Evolutionary conservation across 2,329 filamentous ascomycete genomes (phyloP).

Genomic region (Colletotrichum godetiae): DNA sequence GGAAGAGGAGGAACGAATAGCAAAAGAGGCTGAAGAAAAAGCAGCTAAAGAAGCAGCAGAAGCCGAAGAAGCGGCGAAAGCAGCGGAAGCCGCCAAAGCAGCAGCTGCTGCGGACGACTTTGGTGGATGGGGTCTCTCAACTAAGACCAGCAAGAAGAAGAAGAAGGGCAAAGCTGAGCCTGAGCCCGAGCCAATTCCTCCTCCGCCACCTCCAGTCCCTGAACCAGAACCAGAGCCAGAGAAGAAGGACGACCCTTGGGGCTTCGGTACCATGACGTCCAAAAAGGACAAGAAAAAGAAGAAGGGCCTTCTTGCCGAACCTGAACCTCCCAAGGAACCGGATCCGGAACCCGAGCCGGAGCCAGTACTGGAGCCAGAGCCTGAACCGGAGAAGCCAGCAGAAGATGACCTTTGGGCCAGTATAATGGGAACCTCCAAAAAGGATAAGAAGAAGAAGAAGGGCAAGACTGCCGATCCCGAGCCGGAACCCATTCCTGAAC

Average conservation of each 20-base stretch:
- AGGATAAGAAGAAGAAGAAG: conserved; percentile 49
- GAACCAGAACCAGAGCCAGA: conserved; percentile 39
- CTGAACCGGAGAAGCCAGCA: conserved; percentile 30
- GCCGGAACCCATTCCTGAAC: conserved; percentile 7
- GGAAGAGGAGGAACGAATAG: conserved; percentile 42
- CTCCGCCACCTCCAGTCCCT: conserved; percentile 36
- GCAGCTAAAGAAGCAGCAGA: conserved; percentile 33
- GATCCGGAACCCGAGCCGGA: conserved; percentile 36
- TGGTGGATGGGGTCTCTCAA: conserved; percentile 38
- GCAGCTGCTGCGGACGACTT: conserved; percentile 19
- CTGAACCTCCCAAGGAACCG: conserved; percentile 36
- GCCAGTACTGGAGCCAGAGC: conserved; percentile 43
- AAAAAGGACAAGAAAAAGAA: conserved; percentile 54
- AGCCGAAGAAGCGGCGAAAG: conserved; percentile 21
- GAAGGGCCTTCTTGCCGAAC: conserved; percentile 42
- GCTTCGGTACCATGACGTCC: conserved; percentile 37
- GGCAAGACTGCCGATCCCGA: conserved; percentile 38
- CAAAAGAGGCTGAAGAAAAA: conserved; percentile 53
- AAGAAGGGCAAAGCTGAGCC: conserved; percentile 37
- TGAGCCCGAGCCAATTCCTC: conserved; percentile 30
- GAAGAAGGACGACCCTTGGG: conserved; percentile 38
- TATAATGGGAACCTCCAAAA: conserved; percentile 41
- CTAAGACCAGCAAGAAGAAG: conserved; percentile 46
- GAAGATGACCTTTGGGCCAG: conserved; percentile 47
- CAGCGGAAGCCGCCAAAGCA: conserved; percentile 38